Conservation (phyloP, 768 basidiomycete species). For the Calocybe gangraenosa region DNA sequence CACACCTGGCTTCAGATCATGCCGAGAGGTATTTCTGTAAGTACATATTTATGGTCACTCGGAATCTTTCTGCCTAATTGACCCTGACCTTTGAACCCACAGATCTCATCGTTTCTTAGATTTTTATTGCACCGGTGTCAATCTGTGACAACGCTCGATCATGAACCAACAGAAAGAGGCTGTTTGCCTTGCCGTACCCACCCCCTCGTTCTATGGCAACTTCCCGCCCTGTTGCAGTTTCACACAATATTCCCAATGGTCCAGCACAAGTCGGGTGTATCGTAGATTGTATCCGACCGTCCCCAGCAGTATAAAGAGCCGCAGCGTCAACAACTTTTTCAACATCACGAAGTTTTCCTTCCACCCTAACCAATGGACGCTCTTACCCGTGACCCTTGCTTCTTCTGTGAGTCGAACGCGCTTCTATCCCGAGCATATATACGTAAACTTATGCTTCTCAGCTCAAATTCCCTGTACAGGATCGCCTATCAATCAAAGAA, state of each 20-base stretch:
- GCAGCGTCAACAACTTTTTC: background rate
- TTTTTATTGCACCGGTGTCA: constrained; percentile 3
- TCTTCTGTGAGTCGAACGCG: constrained; percentile 9
- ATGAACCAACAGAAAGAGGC: background rate
- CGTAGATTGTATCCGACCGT: constrained; percentile 1
- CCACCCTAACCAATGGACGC: constrained; percentile 10
- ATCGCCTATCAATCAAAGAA: background rate
- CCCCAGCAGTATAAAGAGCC: constrained; percentile 7
- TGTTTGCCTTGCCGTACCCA: background rate
- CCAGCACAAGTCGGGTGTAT: background rate
- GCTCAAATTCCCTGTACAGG: constrained; percentile 10
- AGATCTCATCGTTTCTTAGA: too few species aligned
- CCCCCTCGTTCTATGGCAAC: background rate
- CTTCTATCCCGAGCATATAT: background rate
- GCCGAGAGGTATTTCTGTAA: too few species aligned
- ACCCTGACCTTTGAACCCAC: too few species aligned
- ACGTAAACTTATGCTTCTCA: background rate
- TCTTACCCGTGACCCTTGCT: constrained; percentile 13
- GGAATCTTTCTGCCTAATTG: background rate
- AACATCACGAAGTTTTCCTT: background rate
- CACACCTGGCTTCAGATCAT: too few species aligned
- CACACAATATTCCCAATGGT: constrained; percentile 5
- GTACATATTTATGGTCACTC: too few species aligned
- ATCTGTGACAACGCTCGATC: constrained; percentile 6
- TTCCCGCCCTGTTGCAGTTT: constrained; percentile 10